phyloP scores from a whole-genome alignment of 2,329 filamentous ascomycete species.

The Laburnicola sp. region DNA sequence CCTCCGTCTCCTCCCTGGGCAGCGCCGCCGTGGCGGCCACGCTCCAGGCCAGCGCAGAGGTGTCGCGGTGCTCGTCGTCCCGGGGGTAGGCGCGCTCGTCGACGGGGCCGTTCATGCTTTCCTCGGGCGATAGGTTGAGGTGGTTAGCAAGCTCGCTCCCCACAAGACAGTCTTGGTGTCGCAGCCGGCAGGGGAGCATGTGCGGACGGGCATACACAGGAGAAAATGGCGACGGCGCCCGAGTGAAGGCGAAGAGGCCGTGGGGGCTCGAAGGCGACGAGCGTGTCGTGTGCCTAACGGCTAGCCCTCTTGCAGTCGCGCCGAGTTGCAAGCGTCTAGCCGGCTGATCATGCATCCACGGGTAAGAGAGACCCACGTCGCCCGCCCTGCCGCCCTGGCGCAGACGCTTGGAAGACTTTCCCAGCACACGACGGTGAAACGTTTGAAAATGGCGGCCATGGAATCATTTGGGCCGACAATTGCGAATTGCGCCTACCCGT shows the following conservation, averaged over 20 bases:
- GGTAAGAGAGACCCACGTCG: too few species aligned
- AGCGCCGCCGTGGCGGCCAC: conserved; percentile 2
- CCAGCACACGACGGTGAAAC: too few species aligned
- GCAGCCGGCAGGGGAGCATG: conserved; percentile 33
- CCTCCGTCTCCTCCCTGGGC: conserved; percentile 10
- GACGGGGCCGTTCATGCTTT: conserved; percentile 33
- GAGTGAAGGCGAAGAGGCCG: conserved; percentile 18
- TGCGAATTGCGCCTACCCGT: too few species aligned
- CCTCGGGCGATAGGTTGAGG: conserved; percentile 24
- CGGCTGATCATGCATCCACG: too few species aligned
- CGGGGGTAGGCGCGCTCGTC: conserved; percentile 24
- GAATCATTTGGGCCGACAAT: too few species aligned
- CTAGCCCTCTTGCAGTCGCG: conserved; percentile 3
- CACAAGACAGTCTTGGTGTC: conserved; percentile 31
- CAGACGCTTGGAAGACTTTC: too few species aligned
- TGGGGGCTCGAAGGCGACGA: neutral
- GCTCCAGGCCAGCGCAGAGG: conserved; percentile 4
- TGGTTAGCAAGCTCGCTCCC: conserved; percentile 29
- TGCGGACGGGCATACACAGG: conserved; percentile 32
- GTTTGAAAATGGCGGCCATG: too few species aligned
- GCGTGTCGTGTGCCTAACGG: conserved; percentile 29
- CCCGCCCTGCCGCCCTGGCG: too few species aligned
- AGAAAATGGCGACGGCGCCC: conserved; percentile 19
- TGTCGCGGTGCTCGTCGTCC: conserved; percentile 16
- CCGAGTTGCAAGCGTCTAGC: conserved; percentile 4